Conservation (phyloP, 148 eudicot genomes). For the Spergularia bocconei region DNA sequence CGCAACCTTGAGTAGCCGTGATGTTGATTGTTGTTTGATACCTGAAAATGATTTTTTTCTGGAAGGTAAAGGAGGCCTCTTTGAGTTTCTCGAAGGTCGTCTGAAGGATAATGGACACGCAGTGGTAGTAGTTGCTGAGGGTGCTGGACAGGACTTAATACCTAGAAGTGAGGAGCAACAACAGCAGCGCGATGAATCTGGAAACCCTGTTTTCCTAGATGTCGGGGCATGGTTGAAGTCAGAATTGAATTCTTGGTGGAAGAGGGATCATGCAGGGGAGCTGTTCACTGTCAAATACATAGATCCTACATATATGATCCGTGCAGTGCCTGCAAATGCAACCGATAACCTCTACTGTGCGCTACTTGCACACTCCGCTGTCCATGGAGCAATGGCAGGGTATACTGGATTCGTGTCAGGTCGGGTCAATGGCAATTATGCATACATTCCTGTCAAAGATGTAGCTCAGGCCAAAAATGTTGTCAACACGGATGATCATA, state of each 20-base stretch:
- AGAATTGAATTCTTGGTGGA: constrained; percentile 73
- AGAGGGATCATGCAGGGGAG: constrained; percentile 45
- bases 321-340: constrained; percentile 74
- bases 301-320: constrained; percentile 77
- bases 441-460: constrained; percentile 59
- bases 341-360: constrained; percentile 67
- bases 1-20: constrained; percentile 71
- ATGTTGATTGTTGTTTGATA: constrained; percentile 72
- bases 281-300: constrained; percentile 65
- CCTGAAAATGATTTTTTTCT: constrained; percentile 63
- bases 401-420: constrained; percentile 67
- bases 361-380: constrained; percentile 66
- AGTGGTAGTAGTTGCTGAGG: constrained; percentile 73
- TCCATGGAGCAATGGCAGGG: constrained; percentile 79
- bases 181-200: constrained; percentile 60
- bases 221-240: constrained; percentile 70
- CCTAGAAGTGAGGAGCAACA: constrained; percentile 41
- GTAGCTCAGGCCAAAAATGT: constrained; percentile 54
- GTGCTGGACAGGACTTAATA: constrained; percentile 71
- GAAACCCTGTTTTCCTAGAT: constrained; percentile 60
- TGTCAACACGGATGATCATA: constrained; percentile 52
- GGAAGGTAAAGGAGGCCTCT: constrained; percentile 66
- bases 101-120: constrained; percentile 54
- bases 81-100: constrained; percentile 46
- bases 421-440: constrained; percentile 62